Conservation (phyloP, 495 filamentous ascomycete genomes). For the Daldinia grandis region DNA sequence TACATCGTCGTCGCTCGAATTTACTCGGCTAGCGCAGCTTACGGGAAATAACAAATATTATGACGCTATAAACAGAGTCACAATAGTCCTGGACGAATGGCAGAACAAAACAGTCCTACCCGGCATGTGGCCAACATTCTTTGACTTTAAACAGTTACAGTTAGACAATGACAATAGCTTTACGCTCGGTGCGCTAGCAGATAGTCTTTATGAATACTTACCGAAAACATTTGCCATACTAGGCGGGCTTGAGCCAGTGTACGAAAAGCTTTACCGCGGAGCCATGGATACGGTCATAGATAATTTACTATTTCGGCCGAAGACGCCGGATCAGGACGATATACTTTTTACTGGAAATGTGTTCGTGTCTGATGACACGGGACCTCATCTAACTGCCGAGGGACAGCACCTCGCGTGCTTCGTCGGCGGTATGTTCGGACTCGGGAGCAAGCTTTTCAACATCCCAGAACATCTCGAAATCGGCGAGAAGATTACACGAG, state of each 20-base stretch:
- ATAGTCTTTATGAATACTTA: conserved; percentile 86
- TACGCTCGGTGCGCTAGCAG: conserved; percentile 75
- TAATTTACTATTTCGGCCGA: conserved; percentile 69
- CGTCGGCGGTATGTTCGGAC: conserved; percentile 78
- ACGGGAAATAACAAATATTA: conserved; percentile 84
- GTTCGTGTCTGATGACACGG: conserved; percentile 29
- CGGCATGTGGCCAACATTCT: conserved; percentile 78
- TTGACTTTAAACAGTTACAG: conserved; percentile 62
- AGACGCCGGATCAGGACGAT: conserved; percentile 63
- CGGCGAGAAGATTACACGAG: conserved; percentile 74
- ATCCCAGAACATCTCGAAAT: conserved; percentile 71
- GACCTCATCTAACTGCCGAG: conserved; percentile 26
- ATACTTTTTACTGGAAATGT: conserved; percentile 66
- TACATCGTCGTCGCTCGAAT: conserved; percentile 74
- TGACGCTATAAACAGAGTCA: conserved; percentile 82
- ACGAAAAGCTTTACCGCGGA: conserved; percentile 72
- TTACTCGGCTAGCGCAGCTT: conserved; percentile 83
- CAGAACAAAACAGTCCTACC: conserved; percentile 75
- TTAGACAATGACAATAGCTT: conserved; percentile 55
- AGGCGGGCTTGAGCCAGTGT: conserved; percentile 72
- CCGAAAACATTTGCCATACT: conserved; percentile 70
- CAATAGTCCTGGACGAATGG: conserved; percentile 71
- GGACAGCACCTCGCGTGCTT: conserved; percentile 64
- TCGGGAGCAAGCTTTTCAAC: conserved; percentile 74
- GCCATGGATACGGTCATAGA: conserved; percentile 68